Percentiles rank a stretch among this genome's conserved stretches.
Evolutionary conservation across 805 yeast genomes (phyloP).

Genomic region (Wickerhamiella musiphila): DNA sequence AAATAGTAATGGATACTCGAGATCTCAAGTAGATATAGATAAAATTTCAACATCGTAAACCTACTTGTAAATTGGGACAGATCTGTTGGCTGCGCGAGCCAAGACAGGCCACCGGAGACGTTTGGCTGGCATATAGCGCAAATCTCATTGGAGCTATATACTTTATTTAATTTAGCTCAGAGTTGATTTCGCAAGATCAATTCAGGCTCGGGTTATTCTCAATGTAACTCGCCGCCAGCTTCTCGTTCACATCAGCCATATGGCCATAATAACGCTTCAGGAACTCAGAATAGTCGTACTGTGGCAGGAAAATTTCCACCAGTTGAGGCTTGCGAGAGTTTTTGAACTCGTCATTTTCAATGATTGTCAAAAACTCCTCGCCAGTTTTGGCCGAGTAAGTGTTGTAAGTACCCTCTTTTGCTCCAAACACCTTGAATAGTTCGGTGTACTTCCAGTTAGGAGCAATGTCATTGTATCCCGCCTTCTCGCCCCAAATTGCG

Average conservation of each 20-base stretch:
- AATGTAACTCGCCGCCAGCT: background rate
- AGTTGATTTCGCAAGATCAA: background rate
- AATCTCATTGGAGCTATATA: too few species aligned
- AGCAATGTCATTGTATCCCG: constrained; percentile 67
- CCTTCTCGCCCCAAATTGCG: constrained; percentile 59
- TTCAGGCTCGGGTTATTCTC: background rate
- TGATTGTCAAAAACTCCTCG: constrained; percentile 24
- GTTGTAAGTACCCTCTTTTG: constrained; percentile 18
- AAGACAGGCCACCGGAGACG: too few species aligned
- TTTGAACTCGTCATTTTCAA: constrained; percentile 23
- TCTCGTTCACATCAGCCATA: background rate
- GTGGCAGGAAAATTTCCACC: constrained; percentile 42
- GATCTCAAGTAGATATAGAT: too few species aligned
- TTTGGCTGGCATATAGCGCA: too few species aligned
- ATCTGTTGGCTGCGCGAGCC: too few species aligned
- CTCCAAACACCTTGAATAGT: constrained; percentile 39
- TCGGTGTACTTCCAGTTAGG: constrained; percentile 70
- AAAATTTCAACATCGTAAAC: too few species aligned
- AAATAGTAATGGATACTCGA: too few species aligned
- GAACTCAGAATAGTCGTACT: constrained; percentile 49
- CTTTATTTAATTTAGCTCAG: too few species aligned
- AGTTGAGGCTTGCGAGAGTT: constrained; percentile 28
- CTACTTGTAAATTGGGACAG: too few species aligned
- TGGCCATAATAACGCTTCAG: constrained; percentile 16
- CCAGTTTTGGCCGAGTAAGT: constrained; percentile 24